phyloP scores from a whole-genome alignment of 2,329 filamentous ascomycete species.

The Thermoascus crustaceus region DNA sequence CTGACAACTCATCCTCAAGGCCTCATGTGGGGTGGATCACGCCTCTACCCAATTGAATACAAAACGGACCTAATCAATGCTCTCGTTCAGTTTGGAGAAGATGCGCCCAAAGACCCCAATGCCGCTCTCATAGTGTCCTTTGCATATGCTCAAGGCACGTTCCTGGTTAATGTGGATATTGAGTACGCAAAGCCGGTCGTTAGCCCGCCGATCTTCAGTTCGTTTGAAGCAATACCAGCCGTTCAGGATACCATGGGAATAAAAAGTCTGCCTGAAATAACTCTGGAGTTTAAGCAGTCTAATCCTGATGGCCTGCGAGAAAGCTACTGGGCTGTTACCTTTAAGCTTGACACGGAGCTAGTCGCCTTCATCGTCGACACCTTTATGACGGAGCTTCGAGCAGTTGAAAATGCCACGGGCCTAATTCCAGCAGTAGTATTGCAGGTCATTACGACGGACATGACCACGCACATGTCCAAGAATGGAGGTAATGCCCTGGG shows the following conservation, averaged over 20 bases:
- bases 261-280: constrained; percentile 23
- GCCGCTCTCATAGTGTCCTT: constrained; percentile 29
- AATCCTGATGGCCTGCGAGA: constrained; percentile 27
- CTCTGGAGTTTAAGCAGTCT: constrained; percentile 24
- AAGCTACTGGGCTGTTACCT: constrained; percentile 26
- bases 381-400: constrained; percentile 15
- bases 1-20: constrained; percentile 31
- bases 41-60: constrained; percentile 20
- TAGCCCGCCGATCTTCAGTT: constrained; percentile 29
- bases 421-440: constrained; percentile 21
- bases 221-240: constrained; percentile 27
- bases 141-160: constrained; percentile 16
- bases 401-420: constrained; percentile 13
- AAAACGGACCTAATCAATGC: constrained; percentile 24
- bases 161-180: constrained; percentile 25
- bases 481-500: constrained; percentile 30
- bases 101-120: constrained; percentile 25
- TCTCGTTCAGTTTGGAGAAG: constrained; percentile 23
- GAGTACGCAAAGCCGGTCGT: constrained; percentile 32
- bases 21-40: constrained; percentile 32
- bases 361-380: constrained; percentile 17
- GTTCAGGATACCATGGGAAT: constrained; percentile 22
- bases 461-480: constrained; percentile 21
- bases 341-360: constrained; percentile 21
- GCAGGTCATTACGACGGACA: constrained; percentile 26